Percentiles rank a stretch among this genome's conserved stretches.
phyloP scores from a whole-genome alignment of 2,329 filamentous ascomycete species.

The Pestalotiopsis sp. region DNA sequence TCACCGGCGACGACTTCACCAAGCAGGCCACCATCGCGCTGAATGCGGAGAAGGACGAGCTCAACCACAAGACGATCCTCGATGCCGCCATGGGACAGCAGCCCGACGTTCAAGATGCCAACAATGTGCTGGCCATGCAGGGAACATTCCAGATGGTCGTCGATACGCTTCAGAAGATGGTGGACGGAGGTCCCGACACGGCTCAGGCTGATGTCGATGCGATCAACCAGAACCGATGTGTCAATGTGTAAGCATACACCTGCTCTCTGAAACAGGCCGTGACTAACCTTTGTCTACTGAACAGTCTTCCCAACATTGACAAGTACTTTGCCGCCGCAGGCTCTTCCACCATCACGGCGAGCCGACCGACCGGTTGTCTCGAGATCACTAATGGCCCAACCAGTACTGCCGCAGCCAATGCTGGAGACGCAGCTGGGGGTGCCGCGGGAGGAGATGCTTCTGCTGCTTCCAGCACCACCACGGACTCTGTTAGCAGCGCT shows the following conservation, averaged over 20 bases:
- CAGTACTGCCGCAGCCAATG: not conserved
- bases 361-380: constrained; percentile 22
- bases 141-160: constrained; percentile 24
- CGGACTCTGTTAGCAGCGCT: not conserved
- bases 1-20: constrained; percentile 22
- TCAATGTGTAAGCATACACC: constrained; percentile 18
- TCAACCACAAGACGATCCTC: constrained; percentile 25
- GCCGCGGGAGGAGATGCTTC: not conserved
- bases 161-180: constrained; percentile 22
- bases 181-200: constrained; percentile 22
- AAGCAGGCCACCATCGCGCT: constrained; percentile 23
- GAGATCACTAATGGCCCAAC: constrained; percentile 15
- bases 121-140: constrained; percentile 21
- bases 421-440: not conserved
- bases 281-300: not conserved
- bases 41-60: constrained; percentile 24
- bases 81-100: constrained; percentile 17
- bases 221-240: constrained; percentile 25
- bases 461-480: not conserved
- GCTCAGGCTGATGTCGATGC: constrained; percentile 22
- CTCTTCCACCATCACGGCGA: constrained; percentile 14
- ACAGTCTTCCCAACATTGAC: constrained; percentile 23
- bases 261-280: not conserved
- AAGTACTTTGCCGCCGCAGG: constrained; percentile 25
- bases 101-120: constrained; percentile 19